Evolutionary conservation across 208 protist genomes (phyloP).

Genomic region (Sergeia podlipaevii): DNA sequence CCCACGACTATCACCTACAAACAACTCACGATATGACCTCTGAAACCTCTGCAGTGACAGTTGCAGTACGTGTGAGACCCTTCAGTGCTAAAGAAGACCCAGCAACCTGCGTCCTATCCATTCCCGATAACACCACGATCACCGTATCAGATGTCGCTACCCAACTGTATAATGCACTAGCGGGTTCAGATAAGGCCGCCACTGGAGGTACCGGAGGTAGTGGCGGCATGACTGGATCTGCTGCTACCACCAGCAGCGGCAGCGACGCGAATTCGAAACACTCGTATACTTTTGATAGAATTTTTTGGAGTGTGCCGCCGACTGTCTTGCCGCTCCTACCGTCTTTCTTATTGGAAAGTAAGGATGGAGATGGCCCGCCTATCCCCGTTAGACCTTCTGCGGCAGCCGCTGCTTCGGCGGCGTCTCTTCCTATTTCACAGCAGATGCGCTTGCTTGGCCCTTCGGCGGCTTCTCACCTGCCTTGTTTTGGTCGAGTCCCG

Average conservation of each 20-base stretch:
- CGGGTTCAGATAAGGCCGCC: neutral
- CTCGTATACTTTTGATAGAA: slow-evolving; percentile 66
- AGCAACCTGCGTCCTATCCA: slow-evolving; percentile 46
- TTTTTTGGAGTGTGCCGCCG: slow-evolving; percentile 68
- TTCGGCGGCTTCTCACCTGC: slow-evolving; percentile 21
- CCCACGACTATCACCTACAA: no score
- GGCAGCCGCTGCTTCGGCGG: neutral
- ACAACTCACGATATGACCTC: slow-evolving; percentile 31
- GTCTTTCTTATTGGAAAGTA: slow-evolving; percentile 3
- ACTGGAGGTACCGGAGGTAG: slow-evolving; percentile 2
- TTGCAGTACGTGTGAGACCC: slow-evolving; percentile 70
- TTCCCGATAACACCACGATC: slow-evolving; percentile 46
- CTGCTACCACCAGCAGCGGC: neutral
- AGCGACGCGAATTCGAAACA: slow-evolving; percentile 23
- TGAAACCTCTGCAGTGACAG: slow-evolving; percentile 67
- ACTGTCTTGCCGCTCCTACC: slow-evolving; percentile 37
- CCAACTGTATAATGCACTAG: slow-evolving; percentile 4
- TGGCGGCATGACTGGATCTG: slow-evolving; percentile 1
- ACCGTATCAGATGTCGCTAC: slow-evolving; percentile 46
- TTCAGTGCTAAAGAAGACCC: slow-evolving; percentile 59
- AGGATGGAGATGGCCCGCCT: slow-evolving; percentile 2
- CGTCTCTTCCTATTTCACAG: neutral
- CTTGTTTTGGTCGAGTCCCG: slow-evolving; percentile 43
- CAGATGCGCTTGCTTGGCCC: neutral
- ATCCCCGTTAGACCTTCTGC: neutral